A percentile compares a stretch with the other conserved stretches of the same genome.
These are phyloP conservation scores for Piper betle DNA, from an alignment of 164 flowering plant species.

Conservation along the genomic window DNA sequence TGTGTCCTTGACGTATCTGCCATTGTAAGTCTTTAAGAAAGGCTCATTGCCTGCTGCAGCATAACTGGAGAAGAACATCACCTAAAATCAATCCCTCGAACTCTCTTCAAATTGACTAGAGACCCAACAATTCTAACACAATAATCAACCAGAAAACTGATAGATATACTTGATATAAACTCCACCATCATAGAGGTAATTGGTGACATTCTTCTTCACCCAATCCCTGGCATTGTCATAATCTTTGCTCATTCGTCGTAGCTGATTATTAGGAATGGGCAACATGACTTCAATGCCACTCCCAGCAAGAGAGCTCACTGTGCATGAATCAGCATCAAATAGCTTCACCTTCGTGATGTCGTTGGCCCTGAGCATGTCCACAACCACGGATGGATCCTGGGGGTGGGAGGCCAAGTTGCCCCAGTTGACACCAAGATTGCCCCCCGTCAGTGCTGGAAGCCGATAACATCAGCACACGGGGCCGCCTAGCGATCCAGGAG, in stretches of 20 bases:
- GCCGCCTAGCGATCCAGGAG: too few relatives aligned
- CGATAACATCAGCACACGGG: not conserved
- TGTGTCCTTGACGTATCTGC: slow-evolving; percentile 29
- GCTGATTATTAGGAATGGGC: slow-evolving; percentile 70
- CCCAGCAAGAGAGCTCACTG: slow-evolving; percentile 50
- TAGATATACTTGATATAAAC: slow-evolving; percentile 53
- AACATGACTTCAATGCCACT: slow-evolving; percentile 68
- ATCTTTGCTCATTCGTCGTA: slow-evolving; percentile 10
- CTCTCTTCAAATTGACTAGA: not conserved
- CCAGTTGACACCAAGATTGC: slow-evolving; percentile 76
- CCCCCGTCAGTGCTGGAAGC: not conserved
- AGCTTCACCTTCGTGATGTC: slow-evolving; percentile 69
- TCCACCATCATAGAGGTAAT: slow-evolving; percentile 39
- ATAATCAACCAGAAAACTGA: not conserved
- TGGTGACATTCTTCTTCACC: slow-evolving; percentile 55
- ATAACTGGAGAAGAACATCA: slow-evolving; percentile 35
- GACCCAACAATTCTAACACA: not conserved
- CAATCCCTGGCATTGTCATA: slow-evolving; percentile 51
- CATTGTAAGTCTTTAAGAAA: slow-evolving; percentile 59
- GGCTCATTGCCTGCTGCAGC: slow-evolving; percentile 95
- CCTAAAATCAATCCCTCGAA: not conserved
- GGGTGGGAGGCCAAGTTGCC: slow-evolving; percentile 50
- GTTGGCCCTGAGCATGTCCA: slow-evolving; percentile 60
- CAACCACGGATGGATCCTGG: slow-evolving; percentile 37
- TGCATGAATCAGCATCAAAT: slow-evolving; percentile 57